These are phyloP conservation scores for Alternaria ventricosa DNA, from an alignment of 2,329 filamentous ascomycete genomes.

Conservation along the genomic window DNA sequence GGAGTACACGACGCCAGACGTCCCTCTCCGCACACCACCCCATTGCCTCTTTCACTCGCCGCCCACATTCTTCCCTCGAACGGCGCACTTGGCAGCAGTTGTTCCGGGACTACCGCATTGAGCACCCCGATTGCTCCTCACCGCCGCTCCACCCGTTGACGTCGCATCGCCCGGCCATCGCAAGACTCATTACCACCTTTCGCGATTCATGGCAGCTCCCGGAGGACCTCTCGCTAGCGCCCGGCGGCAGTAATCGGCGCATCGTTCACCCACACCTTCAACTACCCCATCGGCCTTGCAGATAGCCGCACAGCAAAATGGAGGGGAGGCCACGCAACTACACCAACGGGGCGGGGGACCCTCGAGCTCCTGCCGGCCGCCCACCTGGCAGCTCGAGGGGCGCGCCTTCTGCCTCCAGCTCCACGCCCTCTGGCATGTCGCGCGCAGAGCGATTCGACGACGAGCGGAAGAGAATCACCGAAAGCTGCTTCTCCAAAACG, in stretches of 20 bases:
- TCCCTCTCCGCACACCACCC: constrained; percentile 23
- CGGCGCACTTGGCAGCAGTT: constrained; percentile 2
- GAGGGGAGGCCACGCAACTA: constrained; percentile 44
- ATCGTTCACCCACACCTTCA: neutral
- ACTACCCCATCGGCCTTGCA: neutral
- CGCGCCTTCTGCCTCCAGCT: constrained; percentile 35
- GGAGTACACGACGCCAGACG: constrained; percentile 25
- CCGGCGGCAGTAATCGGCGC: constrained; percentile 14
- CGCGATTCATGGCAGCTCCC: constrained; percentile 29
- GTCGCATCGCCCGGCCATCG: constrained; percentile 14
- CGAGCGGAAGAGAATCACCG: constrained; percentile 92
- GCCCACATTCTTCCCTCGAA: constrained; percentile 3
- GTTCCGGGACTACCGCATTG: neutral
- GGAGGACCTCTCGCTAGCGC: constrained; percentile 21
- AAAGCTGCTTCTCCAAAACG: constrained; percentile 91
- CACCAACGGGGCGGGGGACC: constrained; percentile 35
- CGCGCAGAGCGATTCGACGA: constrained; percentile 91
- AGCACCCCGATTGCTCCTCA: constrained; percentile 1
- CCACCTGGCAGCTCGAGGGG: constrained; percentile 38
- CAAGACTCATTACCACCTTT: constrained; percentile 21
- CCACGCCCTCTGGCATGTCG: constrained; percentile 41
- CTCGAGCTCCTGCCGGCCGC: constrained; percentile 29
- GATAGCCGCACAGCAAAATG: constrained; percentile 27
- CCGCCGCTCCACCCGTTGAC: constrained; percentile 6
- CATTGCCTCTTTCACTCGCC: constrained; percentile 13